Evolutionary conservation across 78 protist species (phyloP).

Genomic region (Polysphondylium violaceum): DNA sequence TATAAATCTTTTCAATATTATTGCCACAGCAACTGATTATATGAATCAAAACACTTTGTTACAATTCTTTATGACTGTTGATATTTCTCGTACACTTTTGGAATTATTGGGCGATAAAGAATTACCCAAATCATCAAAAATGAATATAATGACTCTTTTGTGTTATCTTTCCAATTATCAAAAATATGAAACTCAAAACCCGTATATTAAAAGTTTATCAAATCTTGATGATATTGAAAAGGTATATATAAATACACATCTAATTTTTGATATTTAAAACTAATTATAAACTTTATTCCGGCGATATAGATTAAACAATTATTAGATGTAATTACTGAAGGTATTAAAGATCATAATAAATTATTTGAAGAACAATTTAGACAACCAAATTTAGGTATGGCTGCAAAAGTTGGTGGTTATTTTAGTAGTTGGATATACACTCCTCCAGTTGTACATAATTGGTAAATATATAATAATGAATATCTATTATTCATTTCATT

Average conservation of each 20-base stretch:
- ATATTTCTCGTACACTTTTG: conserved; percentile 18
- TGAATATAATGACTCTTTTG: conserved; percentile 1
- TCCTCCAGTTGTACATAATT: conserved; percentile 11
- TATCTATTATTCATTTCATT: conserved; percentile 1
- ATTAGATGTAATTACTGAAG: background rate
- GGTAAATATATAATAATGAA: background rate
- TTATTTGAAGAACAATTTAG: conserved; percentile 25
- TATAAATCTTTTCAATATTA: conserved; percentile 42
- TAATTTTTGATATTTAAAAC: background rate
- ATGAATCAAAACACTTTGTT: conserved; percentile 69
- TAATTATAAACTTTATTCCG: background rate
- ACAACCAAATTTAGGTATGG: conserved; percentile 55
- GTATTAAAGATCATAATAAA: conserved; percentile 44
- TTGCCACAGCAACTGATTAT: conserved; percentile 66
- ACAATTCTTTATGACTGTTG: conserved; percentile 61
- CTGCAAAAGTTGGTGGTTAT: conserved; percentile 53
- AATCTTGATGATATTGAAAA: background rate
- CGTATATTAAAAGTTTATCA: conserved; percentile 20
- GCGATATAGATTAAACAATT: background rate
- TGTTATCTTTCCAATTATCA: conserved; percentile 44
- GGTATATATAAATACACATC: background rate
- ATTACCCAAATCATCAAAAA: conserved; percentile 5
- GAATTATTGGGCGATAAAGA: conserved; percentile 9
- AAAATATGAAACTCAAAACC: conserved; percentile 60
- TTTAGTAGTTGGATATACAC: conserved; percentile 76